phyloP scores from a whole-genome alignment of 2,329 filamentous ascomycete species.

The Shiraia sp. region DNA sequence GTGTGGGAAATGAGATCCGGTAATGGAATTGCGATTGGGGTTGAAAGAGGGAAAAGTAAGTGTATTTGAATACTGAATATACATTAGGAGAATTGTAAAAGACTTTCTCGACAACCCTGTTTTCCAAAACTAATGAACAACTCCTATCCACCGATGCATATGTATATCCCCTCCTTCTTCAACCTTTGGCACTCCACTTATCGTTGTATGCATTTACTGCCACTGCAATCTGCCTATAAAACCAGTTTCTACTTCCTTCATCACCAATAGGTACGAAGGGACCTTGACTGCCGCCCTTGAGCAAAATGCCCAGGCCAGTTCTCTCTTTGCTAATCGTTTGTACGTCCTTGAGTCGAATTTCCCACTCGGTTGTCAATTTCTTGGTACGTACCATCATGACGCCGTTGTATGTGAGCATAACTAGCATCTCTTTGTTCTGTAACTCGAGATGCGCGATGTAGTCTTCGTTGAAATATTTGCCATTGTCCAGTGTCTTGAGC shows the following conservation, averaged over 20 bases:
- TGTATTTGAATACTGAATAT: too few species aligned
- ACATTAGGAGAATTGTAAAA: too few species aligned
- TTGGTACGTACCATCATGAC: slow-evolving; percentile 91
- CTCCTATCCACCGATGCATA: too few species aligned
- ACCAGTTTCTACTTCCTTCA: slow-evolving; percentile 72
- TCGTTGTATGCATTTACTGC: slow-evolving; percentile 71
- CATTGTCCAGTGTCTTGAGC: slow-evolving; percentile 97
- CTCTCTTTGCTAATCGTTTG: slow-evolving; percentile 97
- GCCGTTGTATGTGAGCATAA: slow-evolving; percentile 60
- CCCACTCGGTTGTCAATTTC: slow-evolving; percentile 89
- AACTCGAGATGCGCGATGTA: slow-evolving; percentile 97
- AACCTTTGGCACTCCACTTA: slow-evolving; percentile 66
- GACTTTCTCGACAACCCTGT: too few species aligned
- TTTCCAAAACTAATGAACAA: too few species aligned
- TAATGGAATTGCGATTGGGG: too few species aligned
- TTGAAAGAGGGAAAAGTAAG: too few species aligned
- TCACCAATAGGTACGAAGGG: slow-evolving; percentile 95
- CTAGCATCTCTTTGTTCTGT: slow-evolving; percentile 87
- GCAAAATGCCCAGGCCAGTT: slow-evolving; percentile 84
- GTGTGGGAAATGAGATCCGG: too few species aligned
- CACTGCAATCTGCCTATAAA: slow-evolving; percentile 68
- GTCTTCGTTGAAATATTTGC: slow-evolving; percentile 95
- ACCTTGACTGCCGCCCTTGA: slow-evolving; percentile 89
- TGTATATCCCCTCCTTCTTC: slow-evolving; percentile 28
- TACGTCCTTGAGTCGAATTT: slow-evolving; percentile 91